phyloP scores from a whole-genome alignment of 805 yeast genomes.

The Kuraishia borneana region DNA sequence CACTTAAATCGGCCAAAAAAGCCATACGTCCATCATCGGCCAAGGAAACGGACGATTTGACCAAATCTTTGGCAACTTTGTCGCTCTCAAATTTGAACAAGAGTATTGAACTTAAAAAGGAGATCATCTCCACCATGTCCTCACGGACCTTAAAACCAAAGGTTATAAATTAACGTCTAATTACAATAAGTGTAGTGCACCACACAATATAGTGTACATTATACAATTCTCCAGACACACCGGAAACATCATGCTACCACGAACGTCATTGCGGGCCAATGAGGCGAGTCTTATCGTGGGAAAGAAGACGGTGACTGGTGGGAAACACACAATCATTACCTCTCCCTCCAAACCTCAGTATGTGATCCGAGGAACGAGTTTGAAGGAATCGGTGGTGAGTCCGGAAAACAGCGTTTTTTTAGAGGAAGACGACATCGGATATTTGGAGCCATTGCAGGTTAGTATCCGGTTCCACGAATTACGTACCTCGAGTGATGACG shows the following conservation, averaged over 20 bases:
- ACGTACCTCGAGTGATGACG: conserved; percentile 43
- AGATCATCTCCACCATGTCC: too few relatives aligned
- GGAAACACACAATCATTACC: conserved; percentile 5
- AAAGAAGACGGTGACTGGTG: conserved; percentile 2
- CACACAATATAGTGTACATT: too few relatives aligned
- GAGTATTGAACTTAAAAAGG: too few relatives aligned
- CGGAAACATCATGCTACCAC: too few relatives aligned
- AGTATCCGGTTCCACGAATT: conserved; percentile 56
- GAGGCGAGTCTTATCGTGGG: conserved; percentile 23
- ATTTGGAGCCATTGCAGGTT: conserved; percentile 25
- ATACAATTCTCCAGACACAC: too few relatives aligned
- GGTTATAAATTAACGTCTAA: too few relatives aligned
- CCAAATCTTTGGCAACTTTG: neutral
- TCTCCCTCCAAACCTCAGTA: conserved; percentile 2
- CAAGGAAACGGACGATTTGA: conserved; percentile 4
- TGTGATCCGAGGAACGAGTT: neutral
- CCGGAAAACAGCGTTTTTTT: neutral
- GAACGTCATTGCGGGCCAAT: conserved; percentile 19
- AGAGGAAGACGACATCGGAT: conserved; percentile 2
- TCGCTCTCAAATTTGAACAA: too few relatives aligned
- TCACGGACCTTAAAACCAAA: too few relatives aligned
- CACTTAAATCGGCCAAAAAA: conserved; percentile 8
- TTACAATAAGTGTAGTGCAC: too few relatives aligned
- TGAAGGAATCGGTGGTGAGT: neutral
- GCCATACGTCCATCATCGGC: conserved; percentile 5